These are phyloP conservation scores for Plantago elongata DNA, from an alignment of 257 asterid species.

Conservation along the genomic window DNA sequence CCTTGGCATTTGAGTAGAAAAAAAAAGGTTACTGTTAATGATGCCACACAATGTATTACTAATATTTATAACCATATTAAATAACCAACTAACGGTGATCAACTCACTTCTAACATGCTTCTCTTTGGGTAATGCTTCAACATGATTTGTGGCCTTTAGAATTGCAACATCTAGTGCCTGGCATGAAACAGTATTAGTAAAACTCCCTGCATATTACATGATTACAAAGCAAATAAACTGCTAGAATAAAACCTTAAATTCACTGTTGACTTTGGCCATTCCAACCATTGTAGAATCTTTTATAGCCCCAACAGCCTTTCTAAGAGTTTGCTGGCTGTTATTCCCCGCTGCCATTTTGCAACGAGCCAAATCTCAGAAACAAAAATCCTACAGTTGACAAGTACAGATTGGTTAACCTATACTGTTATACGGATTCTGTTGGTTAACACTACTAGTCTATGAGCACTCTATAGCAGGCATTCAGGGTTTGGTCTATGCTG, in stretches of 20 bases:
- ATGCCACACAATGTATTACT: too few species aligned
- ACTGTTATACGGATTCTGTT: not conserved
- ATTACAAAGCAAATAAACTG: constrained; percentile 3
- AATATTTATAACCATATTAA: too few species aligned
- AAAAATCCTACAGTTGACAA: constrained; percentile 24
- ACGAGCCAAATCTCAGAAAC: constrained; percentile 10
- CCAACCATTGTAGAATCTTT: constrained; percentile 77
- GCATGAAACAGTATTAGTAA: constrained; percentile 10
- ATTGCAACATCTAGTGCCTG: constrained; percentile 66
- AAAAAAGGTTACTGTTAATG: too few species aligned
- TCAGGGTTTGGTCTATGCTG: too few species aligned
- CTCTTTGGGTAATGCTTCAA: constrained; percentile 65
- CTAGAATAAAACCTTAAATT: constrained; percentile 47
- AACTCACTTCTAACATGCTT: constrained; percentile 74
- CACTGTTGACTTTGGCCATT: constrained; percentile 67
- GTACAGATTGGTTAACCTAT: constrained; percentile 8
- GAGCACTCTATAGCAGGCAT: not conserved
- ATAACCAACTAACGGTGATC: not conserved
- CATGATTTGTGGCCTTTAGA: constrained; percentile 81
- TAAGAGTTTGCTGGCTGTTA: constrained; percentile 42
- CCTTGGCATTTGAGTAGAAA: not conserved
- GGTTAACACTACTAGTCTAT: not conserved
- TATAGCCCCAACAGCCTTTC: constrained; percentile 63
- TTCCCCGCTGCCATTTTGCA: constrained; percentile 53
- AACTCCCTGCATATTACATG: constrained; percentile 12